Evolutionary conservation across 257 asterid species (phyloP), one percentile per base, ranked within the genome.

Genomic region (Nicotiana tomentosiformis): DNA sequence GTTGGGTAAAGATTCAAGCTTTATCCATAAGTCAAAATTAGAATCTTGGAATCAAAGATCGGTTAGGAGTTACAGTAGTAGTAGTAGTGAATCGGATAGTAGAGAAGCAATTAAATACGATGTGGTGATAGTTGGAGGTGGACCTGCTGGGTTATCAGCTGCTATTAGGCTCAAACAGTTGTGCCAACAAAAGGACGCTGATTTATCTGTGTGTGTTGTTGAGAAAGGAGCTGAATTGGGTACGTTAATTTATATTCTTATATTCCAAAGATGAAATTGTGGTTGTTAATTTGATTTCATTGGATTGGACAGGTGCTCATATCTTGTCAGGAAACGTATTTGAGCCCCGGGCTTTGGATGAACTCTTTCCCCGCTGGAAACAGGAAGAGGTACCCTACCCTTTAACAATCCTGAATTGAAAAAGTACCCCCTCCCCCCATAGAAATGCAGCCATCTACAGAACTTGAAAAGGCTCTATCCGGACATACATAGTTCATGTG

Each of bases 161-260:
- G 99, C 99, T 43, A 94, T 96, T 80, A 89, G 88, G 80, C 85
- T 96, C 91, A 96, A 96, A 88, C 99, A 96, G 49, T 81, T 96
- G 77, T 93, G 99, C 89, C 86, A 85, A 83, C 91, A 90, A 82
- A 94, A 90, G 10, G 91, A 91, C 82, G 90, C 89, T 78, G 96
- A 96, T 88, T 85, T 96, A 30, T 93, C 99, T 0, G 97, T 96
- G 12, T 96, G 99, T 81, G 95, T 96, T 58, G 96, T 96, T 66
- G 99, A 96, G 91, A 96, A 96, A 87, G 98, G 99, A 43, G 98
- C 99, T 81, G 94, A 96, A 92, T 93, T 96, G 77, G 99, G 99
- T 94, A 91, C 51, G 90, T 43, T 43, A 43, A 43, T 43, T 43
- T 43, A 43, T 7, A 43, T 43, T 7, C 49, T 39, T 43, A 43